These are phyloP conservation scores for Marsdenia floribunda DNA, from an alignment of 257 asterid genomes.

Conservation along the genomic window DNA sequence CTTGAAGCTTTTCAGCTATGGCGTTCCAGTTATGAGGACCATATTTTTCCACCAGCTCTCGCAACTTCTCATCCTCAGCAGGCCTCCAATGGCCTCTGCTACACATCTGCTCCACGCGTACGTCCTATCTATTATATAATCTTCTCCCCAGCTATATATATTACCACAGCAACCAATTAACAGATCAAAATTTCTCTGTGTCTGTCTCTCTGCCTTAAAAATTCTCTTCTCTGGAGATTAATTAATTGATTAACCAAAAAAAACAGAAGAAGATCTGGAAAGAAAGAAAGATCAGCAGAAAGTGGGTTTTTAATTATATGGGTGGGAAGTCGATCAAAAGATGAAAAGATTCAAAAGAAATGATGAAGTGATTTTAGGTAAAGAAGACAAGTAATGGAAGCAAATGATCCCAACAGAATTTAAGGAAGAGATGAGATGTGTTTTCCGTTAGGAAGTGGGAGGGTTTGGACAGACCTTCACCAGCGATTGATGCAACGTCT, in stretches of 20 bases:
- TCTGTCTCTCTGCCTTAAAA: background rate
- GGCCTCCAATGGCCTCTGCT: slow-evolving; percentile 99
- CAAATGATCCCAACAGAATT: slow-evolving; percentile 16
- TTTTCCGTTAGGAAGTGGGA: slow-evolving; percentile 66
- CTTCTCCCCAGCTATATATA: background rate
- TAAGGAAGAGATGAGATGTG: slow-evolving; percentile 33
- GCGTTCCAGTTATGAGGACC: slow-evolving; percentile 99
- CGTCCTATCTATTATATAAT: no score
- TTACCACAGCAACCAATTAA: no score
- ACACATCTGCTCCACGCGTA: slow-evolving; percentile 23
- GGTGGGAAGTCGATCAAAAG: background rate
- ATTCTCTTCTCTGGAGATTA: no score
- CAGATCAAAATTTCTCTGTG: no score
- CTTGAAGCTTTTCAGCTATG: slow-evolving; percentile 79
- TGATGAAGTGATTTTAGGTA: background rate
- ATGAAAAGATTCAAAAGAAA: background rate
- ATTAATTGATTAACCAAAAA: no score
- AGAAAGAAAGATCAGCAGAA: background rate
- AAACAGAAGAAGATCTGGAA: no score
- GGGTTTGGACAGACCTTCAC: slow-evolving; percentile 63
- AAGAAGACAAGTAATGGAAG: background rate
- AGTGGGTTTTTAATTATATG: background rate
- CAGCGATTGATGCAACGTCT: slow-evolving; percentile 77
- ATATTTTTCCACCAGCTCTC: slow-evolving; percentile 63
- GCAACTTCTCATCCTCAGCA: slow-evolving; percentile 78